These are phyloP conservation scores for Penicillium cosmopolitanum DNA, from an alignment of 495 filamentous ascomycete genomes.

Conservation along the genomic window DNA sequence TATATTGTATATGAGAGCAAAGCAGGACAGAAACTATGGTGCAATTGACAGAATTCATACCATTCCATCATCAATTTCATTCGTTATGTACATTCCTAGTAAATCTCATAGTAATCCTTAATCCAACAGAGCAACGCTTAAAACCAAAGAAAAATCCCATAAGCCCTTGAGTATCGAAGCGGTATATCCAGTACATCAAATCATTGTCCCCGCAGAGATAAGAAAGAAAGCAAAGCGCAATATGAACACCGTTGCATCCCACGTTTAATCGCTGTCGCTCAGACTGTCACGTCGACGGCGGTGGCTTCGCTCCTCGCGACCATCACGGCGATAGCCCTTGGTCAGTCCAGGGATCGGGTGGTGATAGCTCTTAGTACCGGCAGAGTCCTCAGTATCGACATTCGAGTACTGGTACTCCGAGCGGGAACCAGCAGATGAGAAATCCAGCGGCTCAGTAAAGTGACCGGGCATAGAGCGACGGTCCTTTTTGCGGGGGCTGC, in stretches of 20 bases:
- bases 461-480: slow-evolving; percentile 48
- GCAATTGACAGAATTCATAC: neutral
- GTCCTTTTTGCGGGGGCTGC: slow-evolving; percentile 43
- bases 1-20: neutral
- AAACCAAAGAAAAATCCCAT: slow-evolving; percentile 4
- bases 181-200: slow-evolving; percentile 9
- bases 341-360: slow-evolving; percentile 78
- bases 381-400: slow-evolving; percentile 56
- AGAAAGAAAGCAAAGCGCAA: neutral
- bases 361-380: slow-evolving; percentile 80
- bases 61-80: slow-evolving; percentile 4
- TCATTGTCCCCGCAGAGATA: neutral
- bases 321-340: slow-evolving; percentile 50
- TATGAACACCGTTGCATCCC: slow-evolving; percentile 27
- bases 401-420: slow-evolving; percentile 54
- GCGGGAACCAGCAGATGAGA: slow-evolving; percentile 46
- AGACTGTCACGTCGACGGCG: slow-evolving; percentile 49
- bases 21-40: neutral
- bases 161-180: neutral
- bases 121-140: slow-evolving; percentile 10
- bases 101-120: slow-evolving; percentile 8
- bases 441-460: slow-evolving; percentile 61
- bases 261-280: slow-evolving; percentile 54
- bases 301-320: slow-evolving; percentile 29
- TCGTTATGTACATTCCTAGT: slow-evolving; percentile 21